phyloP scores from a whole-genome alignment of 192 early-diverging fungal species.

The Coemansia sp. region DNA sequence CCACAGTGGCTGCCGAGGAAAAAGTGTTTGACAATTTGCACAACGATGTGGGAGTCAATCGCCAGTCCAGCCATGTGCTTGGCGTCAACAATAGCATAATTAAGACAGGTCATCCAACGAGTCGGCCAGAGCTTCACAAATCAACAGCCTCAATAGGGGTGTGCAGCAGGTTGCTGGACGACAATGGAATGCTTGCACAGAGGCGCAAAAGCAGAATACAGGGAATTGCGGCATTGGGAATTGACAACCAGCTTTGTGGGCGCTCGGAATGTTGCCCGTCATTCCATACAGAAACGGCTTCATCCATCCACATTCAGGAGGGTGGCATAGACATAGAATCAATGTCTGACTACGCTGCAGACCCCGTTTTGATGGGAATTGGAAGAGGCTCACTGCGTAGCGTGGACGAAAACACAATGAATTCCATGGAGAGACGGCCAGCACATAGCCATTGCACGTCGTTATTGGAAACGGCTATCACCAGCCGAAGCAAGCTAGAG shows the following conservation, averaged over 20 bases:
- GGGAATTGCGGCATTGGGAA: slow-evolving; percentile 42
- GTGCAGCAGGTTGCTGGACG: slow-evolving; percentile 26
- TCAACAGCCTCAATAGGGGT: slow-evolving; percentile 22
- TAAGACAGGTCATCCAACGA: not conserved
- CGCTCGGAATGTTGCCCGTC: not conserved
- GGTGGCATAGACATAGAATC: slow-evolving; percentile 6
- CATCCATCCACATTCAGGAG: not conserved
- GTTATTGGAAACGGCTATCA: not conserved
- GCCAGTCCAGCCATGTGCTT: not conserved
- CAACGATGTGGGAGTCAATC: not conserved
- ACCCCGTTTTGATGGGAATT: slow-evolving; percentile 2
- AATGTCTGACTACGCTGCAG: not conserved
- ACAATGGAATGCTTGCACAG: slow-evolving; percentile 13
- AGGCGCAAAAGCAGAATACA: slow-evolving; percentile 26
- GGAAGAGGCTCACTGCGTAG: not conserved
- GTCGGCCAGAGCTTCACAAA: not conserved
- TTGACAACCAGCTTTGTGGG: slow-evolving; percentile 15
- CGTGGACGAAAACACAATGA: not conserved
- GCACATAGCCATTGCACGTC: not conserved
- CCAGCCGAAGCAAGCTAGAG: slow-evolving; percentile 22
- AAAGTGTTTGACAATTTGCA: not conserved
- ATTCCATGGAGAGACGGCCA: too few relatives aligned
- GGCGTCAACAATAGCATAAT: not conserved
- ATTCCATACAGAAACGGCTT: slow-evolving; percentile 9
- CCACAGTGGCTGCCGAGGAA: not conserved